Evolutionary conservation across 345 rosid genomes (phyloP).

Genomic region (Xanthoceras sorbifolium): DNA sequence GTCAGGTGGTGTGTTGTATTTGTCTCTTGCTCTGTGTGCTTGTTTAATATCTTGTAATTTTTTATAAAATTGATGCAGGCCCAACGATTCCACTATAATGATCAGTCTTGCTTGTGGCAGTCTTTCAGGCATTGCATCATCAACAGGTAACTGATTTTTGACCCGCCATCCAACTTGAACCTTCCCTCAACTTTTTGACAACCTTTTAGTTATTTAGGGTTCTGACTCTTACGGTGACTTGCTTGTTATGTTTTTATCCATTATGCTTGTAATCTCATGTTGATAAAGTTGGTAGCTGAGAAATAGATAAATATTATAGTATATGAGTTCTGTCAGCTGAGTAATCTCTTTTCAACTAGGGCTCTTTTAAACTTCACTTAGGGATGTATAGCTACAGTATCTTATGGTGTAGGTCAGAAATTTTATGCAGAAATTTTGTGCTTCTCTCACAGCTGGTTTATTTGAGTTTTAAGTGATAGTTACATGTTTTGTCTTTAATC

Average conservation of each 20-base stretch:
- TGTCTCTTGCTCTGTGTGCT: background rate
- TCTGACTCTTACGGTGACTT: background rate
- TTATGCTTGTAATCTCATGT: background rate
- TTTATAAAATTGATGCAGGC: slow-evolving; percentile 47
- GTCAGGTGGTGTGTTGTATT: background rate
- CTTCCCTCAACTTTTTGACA: background rate
- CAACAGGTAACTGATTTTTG: slow-evolving; percentile 60
- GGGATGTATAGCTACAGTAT: background rate
- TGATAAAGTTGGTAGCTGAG: background rate
- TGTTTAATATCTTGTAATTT: background rate
- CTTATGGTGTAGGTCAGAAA: background rate
- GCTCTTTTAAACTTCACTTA: background rate
- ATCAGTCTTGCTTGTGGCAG: slow-evolving; percentile 87
- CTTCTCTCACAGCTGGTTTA: background rate
- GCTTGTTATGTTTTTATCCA: background rate
- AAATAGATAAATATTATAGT: background rate
- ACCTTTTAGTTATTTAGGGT: background rate
- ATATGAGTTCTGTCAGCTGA: background rate
- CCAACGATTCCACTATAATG: slow-evolving; percentile 55
- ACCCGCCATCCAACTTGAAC: background rate
- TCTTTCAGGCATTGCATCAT: slow-evolving; percentile 91
- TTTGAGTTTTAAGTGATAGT: background rate
- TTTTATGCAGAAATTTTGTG: background rate
- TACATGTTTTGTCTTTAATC: background rate
- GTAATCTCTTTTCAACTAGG: background rate